Evolutionary conservation across 2,329 filamentous ascomycete species (phyloP).

Genomic region (Pseudophaeomoniella oleicola): DNA sequence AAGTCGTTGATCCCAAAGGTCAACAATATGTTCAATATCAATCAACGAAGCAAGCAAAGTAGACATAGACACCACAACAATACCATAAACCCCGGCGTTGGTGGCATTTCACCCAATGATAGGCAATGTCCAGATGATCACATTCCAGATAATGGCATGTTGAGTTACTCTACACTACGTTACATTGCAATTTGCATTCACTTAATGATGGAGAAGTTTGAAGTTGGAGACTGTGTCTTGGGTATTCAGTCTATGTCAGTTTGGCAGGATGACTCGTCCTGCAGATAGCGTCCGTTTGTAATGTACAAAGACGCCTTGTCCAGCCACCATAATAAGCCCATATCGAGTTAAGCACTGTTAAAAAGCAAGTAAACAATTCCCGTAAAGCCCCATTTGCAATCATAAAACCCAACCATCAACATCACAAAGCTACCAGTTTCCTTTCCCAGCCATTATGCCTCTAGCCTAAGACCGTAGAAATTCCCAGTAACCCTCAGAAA

Average conservation of each 20-base stretch:
- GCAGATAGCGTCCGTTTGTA: neutral
- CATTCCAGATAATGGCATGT: no score
- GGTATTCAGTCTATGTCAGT: neutral
- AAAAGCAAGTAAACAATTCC: neutral
- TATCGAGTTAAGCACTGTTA: neutral
- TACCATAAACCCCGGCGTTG: no score
- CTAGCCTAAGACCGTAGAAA: neutral
- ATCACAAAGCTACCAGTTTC: neutral
- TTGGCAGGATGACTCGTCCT: neutral
- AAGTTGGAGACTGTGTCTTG: neutral
- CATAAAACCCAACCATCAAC: neutral
- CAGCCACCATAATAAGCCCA: neutral
- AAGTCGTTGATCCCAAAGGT: no score
- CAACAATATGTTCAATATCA: no score
- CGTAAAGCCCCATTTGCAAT: neutral
- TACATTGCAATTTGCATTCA: no score
- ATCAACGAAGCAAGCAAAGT: no score
- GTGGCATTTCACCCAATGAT: no score
- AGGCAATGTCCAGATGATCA: no score
- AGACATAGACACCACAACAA: no score
- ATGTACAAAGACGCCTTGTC: neutral
- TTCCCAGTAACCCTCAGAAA: conserved; percentile 1
- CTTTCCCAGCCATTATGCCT: neutral
- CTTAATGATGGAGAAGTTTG: no score
- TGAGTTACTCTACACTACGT: no score